Percentiles rank a stretch among this genome's conserved stretches.
Conservation (phyloP, 2,329 filamentous ascomycete genomes). For the Cadophora malorum region DNA sequence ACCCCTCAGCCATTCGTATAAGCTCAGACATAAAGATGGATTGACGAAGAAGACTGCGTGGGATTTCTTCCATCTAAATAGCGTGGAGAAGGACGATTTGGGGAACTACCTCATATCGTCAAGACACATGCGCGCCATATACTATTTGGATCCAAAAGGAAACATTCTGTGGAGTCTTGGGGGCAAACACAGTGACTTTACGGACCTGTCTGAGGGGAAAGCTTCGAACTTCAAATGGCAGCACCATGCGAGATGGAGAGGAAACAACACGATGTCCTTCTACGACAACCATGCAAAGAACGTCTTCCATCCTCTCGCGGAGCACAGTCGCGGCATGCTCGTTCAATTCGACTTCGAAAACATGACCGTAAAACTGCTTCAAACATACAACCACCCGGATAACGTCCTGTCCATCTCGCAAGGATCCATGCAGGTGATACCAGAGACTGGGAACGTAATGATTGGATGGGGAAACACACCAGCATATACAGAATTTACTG, state of each 20-base stretch:
- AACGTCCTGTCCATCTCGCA: constrained; percentile 50
- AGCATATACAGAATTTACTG: constrained; percentile 54
- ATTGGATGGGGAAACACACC: constrained; percentile 58
- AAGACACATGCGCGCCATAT: constrained; percentile 52
- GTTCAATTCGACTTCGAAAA: constrained; percentile 48
- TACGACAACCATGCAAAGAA: constrained; percentile 49
- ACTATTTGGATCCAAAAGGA: constrained; percentile 53
- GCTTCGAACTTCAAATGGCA: constrained; percentile 56
- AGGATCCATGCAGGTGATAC: constrained; percentile 52
- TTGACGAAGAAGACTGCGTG: constrained; percentile 30
- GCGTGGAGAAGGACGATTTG: constrained; percentile 47
- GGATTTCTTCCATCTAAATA: constrained; percentile 44
- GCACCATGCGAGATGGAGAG: constrained; percentile 52
- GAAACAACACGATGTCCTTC: constrained; percentile 34
- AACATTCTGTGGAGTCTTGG: constrained; percentile 55
- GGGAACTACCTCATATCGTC: constrained; percentile 56
- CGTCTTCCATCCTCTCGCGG: constrained; percentile 43
- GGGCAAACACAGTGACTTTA: constrained; percentile 52
- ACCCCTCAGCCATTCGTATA: constrained; percentile 27
- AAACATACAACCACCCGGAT: constrained; percentile 49
- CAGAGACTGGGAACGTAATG: constrained; percentile 53
- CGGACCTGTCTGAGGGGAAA: constrained; percentile 35
- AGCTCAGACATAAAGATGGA: constrained; percentile 20
- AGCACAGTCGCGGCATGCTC: constrained; percentile 45
- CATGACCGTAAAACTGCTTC: constrained; percentile 52